Conservation (phyloP, 176 grass and related monocot genomes). For the Stipa capillata region DNA sequence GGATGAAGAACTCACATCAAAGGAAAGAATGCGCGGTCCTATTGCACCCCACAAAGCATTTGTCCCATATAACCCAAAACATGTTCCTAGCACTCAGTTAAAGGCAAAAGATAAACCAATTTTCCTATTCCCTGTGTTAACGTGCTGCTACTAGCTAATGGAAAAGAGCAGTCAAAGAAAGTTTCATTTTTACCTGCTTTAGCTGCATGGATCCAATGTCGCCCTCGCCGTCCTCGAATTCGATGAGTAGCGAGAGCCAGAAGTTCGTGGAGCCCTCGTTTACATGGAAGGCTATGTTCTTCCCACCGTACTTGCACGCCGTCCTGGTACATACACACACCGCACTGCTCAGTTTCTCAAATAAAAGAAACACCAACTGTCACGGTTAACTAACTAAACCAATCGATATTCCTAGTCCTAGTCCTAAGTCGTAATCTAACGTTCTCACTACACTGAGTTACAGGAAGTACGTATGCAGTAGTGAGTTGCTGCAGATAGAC, state of each 20-base stretch:
- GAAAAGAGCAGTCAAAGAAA: not conserved
- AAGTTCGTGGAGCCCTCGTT: slow-evolving; percentile 87
- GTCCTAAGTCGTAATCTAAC: too few relatives aligned
- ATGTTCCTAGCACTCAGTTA: not conserved
- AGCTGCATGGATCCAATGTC: slow-evolving; percentile 97
- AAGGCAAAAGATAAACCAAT: not conserved
- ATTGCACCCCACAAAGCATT: not conserved
- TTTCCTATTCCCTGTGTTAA: not conserved
- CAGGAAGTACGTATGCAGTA: not conserved
- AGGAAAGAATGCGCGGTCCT: not conserved
- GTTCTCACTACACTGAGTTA: too few relatives aligned
- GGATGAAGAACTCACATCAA: slow-evolving; percentile 14
- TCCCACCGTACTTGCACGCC: slow-evolving; percentile 74
- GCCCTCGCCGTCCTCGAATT: slow-evolving; percentile 90
- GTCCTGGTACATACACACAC: slow-evolving; percentile 36
- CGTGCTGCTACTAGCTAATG: not conserved
- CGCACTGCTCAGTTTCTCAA: not conserved
- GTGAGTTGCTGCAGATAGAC: not conserved
- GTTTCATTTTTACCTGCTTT: slow-evolving; percentile 54
- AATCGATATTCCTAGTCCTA: not conserved
- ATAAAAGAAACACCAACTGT: not conserved
- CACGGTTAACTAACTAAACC: not conserved
- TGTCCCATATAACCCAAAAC: not conserved
- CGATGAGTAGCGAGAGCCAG: slow-evolving; percentile 91
- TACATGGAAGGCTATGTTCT: slow-evolving; percentile 88